Percentiles rank a stretch among this genome's conserved stretches.
These are phyloP conservation scores for Thozetella sp. DNA, from an alignment of 495 filamentous ascomycete species.

Conservation along the genomic window DNA sequence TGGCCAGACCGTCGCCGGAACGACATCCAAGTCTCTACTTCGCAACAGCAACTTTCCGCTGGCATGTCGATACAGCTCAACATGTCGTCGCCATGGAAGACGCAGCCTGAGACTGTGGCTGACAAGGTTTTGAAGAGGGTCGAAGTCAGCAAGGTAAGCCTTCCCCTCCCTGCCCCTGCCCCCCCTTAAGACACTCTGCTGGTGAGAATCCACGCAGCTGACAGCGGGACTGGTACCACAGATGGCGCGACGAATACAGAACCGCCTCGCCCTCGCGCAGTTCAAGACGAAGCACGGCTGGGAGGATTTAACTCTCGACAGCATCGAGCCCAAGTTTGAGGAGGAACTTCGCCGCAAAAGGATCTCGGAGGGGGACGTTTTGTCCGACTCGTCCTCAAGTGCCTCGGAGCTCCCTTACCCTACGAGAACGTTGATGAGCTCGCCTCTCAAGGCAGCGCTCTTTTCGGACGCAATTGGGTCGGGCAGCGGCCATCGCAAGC, in stretches of 20 bases:
- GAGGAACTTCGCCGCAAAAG: constrained; percentile 69
- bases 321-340: constrained; percentile 74
- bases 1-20: too few species aligned
- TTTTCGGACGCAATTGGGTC: constrained; percentile 70
- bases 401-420: constrained; percentile 60
- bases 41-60: constrained; percentile 9
- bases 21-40: constrained; percentile 19
- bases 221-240: constrained; percentile 34
- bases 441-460: constrained; percentile 64
- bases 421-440: constrained; percentile 57
- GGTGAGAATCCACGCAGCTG: constrained; percentile 2
- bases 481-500: constrained; percentile 59
- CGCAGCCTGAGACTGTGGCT: constrained; percentile 66
- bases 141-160: constrained; percentile 80
- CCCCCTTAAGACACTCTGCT: constrained; percentile 7
- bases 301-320: constrained; percentile 75
- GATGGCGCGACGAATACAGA: constrained; percentile 90
- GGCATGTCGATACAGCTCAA: constrained; percentile 27
- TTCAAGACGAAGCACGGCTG: constrained; percentile 95
- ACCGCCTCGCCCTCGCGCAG: constrained; percentile 90
- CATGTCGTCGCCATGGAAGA: constrained; percentile 60
- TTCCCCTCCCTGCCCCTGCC: background rate
- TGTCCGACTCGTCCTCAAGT: constrained; percentile 83
- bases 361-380: constrained; percentile 60
- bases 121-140: constrained; percentile 71